Conservation (phyloP, 345 rosid genomes). For the Excoecaria agallocha region DNA sequence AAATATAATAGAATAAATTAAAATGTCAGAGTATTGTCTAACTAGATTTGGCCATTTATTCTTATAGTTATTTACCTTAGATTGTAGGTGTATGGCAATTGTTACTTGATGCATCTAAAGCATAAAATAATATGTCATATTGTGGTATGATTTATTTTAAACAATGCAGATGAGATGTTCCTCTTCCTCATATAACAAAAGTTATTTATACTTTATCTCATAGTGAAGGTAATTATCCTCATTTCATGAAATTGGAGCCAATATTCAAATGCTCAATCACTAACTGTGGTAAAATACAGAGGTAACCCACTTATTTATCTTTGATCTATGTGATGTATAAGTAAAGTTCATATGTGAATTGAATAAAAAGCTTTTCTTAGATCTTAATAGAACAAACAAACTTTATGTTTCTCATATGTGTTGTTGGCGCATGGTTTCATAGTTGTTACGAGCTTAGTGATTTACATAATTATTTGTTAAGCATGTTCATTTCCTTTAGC, state of each 20-base stretch:
- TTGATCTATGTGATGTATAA: constrained; percentile 7
- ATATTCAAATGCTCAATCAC: constrained; percentile 71
- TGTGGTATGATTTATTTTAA: constrained; percentile 19
- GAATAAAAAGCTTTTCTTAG: constrained; percentile 2
- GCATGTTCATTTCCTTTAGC: no score
- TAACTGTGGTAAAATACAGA: constrained; percentile 64
- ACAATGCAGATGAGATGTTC: constrained; percentile 92
- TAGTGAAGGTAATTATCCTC: constrained; percentile 72
- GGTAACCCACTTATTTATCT: constrained; percentile 13
- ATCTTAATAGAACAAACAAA: background rate
- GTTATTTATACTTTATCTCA: constrained; percentile 50
- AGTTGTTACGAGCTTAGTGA: no score
- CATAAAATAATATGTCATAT: constrained; percentile 6
- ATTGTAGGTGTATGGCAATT: background rate
- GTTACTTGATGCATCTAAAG: constrained; percentile 1
- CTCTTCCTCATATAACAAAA: constrained; percentile 57
- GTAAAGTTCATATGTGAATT: background rate
- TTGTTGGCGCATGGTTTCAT: no score
- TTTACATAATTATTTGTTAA: no score
- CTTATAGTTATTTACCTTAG: background rate
- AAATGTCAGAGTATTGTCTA: background rate
- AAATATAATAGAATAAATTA: no score
- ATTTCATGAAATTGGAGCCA: constrained; percentile 78
- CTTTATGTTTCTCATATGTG: background rate
- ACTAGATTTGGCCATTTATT: background rate